Conservation (phyloP, 495 filamentous ascomycete genomes). For the Recurvomyces mirabilis region DNA sequence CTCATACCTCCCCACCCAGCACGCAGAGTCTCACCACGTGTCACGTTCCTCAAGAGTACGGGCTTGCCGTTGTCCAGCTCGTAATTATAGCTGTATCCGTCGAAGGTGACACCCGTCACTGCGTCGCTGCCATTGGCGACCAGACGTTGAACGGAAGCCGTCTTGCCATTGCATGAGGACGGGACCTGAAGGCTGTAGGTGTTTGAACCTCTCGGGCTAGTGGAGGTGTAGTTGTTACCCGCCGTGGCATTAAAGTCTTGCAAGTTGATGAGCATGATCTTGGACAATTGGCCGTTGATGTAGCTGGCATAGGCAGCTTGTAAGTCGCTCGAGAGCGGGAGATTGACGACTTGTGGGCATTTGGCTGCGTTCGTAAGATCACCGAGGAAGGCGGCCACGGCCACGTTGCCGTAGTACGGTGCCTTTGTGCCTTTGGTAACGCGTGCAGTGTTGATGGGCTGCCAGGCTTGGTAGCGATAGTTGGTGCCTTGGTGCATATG, state of each 20-base stretch:
- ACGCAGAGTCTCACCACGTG: slow-evolving; percentile 38
- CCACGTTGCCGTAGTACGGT: slow-evolving; percentile 54
- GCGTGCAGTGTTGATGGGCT: slow-evolving; percentile 43
- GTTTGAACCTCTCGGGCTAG: slow-evolving; percentile 24
- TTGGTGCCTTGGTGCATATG: slow-evolving; percentile 58
- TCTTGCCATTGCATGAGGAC: slow-evolving; percentile 4
- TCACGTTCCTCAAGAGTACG: slow-evolving; percentile 45
- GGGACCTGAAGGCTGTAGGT: slow-evolving; percentile 40
- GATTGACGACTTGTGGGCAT: slow-evolving; percentile 27
- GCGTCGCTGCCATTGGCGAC: slow-evolving; percentile 54
- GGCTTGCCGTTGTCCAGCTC: slow-evolving; percentile 45
- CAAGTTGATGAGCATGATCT: slow-evolving; percentile 49
- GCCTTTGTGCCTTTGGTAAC: slow-evolving; percentile 48
- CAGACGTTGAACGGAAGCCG: slow-evolving; percentile 36
- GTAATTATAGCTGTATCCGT: slow-evolving; percentile 53
- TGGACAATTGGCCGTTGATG: slow-evolving; percentile 31
- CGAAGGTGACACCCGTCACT: slow-evolving; percentile 48
- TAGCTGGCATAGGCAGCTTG: slow-evolving; percentile 52
- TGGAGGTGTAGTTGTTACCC: slow-evolving; percentile 2
- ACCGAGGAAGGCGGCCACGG: slow-evolving; percentile 46
- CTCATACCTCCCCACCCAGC: slow-evolving; percentile 37
- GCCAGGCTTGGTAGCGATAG: slow-evolving; percentile 49
- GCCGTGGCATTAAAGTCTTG: slow-evolving; percentile 46
- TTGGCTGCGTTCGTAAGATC: slow-evolving; percentile 16
- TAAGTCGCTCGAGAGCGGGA: slow-evolving; percentile 33